These are phyloP conservation scores for Cruciata laevipes DNA, from an alignment of 257 asterid species.

Conservation along the genomic window DNA sequence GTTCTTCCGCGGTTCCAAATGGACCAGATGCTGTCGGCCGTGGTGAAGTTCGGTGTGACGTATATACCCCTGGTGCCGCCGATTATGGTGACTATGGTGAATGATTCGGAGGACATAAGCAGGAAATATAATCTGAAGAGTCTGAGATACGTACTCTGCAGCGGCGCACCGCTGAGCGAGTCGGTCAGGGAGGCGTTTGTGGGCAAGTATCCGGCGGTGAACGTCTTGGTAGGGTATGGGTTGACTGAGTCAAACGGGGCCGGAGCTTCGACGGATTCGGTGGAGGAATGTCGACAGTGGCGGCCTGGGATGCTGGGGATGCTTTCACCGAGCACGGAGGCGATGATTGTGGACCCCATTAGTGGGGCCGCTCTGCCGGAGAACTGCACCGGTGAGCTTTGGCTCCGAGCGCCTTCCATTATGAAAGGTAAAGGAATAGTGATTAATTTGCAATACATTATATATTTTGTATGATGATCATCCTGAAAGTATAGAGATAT, in stretches of 20 bases:
- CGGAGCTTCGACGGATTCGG: constrained; percentile 70
- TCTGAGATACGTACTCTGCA: constrained; percentile 45
- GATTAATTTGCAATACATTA: too few relatives aligned
- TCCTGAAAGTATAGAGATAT: too few relatives aligned
- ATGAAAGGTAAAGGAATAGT: constrained; percentile 55
- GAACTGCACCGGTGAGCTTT: constrained; percentile 77
- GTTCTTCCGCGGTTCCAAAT: constrained; percentile 67
- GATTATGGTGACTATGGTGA: constrained; percentile 55
- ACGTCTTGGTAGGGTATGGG: constrained; percentile 74
- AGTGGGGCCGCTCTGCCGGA: constrained; percentile 43
- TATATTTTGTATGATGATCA: too few relatives aligned
- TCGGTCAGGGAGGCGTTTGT: constrained; percentile 72
- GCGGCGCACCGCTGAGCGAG: constrained; percentile 94
- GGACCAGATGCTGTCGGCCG: constrained; percentile 61
- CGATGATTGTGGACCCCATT: constrained; percentile 77
- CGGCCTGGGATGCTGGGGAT: constrained; percentile 76
- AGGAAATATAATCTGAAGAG: constrained; percentile 51
- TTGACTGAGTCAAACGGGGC: constrained; percentile 80
- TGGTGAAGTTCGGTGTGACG: constrained; percentile 55
- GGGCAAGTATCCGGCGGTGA: constrained; percentile 56
- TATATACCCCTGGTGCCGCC: constrained; percentile 87
- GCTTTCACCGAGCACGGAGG: constrained; percentile 76
- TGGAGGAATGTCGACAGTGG: constrained; percentile 74
- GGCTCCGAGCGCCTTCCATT: constrained; percentile 75
- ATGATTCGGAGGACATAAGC: constrained; percentile 39